Conservation (phyloP, 2,329 filamentous ascomycete genomes). For the Fusarium equiseti region DNA sequence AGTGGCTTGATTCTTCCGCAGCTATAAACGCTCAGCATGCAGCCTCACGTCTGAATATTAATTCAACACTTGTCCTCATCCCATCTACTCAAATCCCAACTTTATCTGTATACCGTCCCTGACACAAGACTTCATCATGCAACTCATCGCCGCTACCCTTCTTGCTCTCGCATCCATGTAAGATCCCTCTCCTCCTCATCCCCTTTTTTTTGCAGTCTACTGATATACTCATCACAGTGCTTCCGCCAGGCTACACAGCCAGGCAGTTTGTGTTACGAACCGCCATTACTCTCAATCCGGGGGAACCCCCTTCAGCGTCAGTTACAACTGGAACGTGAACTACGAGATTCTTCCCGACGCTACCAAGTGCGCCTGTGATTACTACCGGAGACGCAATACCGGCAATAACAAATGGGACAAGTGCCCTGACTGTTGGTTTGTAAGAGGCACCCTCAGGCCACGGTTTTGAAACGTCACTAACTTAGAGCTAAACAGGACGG, state of each 20-base stretch:
- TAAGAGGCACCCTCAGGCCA: too few relatives aligned
- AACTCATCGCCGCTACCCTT: background rate
- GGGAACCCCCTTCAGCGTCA: conserved; percentile 21
- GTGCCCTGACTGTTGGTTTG: conserved; percentile 37
- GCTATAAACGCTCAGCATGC: too few relatives aligned
- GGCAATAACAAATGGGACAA: conserved; percentile 28
- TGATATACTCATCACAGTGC: background rate
- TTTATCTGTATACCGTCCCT: too few relatives aligned
- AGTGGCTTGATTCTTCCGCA: too few relatives aligned
- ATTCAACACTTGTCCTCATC: too few relatives aligned
- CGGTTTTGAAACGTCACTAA: too few relatives aligned
- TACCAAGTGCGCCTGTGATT: conserved; percentile 28
- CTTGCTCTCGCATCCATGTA: background rate
- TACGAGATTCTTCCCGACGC: conserved; percentile 25
- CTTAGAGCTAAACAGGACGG: conserved; percentile 19
- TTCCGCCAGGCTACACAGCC: conserved; percentile 14
- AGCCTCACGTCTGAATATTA: too few relatives aligned
- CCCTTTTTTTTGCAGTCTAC: too few relatives aligned
- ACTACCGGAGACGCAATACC: conserved; percentile 22
- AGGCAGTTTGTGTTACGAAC: conserved; percentile 24
- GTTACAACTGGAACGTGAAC: conserved; percentile 27
- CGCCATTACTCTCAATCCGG: background rate
- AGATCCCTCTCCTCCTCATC: too few relatives aligned
- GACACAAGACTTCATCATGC: too few relatives aligned
- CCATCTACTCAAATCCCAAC: too few relatives aligned